phyloP scores from a whole-genome alignment of 2,329 filamentous ascomycete species.

The Penicillium sp. region DNA sequence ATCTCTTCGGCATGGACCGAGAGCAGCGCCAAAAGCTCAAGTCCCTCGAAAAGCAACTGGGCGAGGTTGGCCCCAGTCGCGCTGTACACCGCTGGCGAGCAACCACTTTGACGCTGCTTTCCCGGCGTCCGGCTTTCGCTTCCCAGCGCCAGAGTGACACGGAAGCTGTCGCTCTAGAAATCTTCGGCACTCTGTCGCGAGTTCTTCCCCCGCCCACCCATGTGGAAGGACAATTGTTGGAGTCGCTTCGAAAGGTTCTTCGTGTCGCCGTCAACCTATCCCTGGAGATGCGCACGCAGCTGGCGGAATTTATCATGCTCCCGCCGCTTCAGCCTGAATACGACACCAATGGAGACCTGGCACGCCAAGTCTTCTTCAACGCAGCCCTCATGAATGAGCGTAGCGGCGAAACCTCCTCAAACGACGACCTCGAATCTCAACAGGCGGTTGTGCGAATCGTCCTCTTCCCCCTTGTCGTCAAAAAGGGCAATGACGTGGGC shows the following conservation, averaged over 20 bases:
- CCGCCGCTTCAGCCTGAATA: conserved; percentile 92
- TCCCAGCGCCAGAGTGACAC: conserved; percentile 82
- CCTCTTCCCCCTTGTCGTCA: conserved; percentile 91
- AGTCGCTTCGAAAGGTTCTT: conserved; percentile 81
- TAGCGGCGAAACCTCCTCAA: conserved; percentile 62
- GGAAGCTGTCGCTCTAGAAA: conserved; percentile 88
- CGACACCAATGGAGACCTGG: conserved; percentile 83
- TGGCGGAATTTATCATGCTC: conserved; percentile 97
- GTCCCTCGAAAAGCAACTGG: conserved; percentile 82
- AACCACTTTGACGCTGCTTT: conserved; percentile 83
- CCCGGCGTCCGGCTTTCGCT: conserved; percentile 71
- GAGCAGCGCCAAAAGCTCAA: conserved; percentile 97
- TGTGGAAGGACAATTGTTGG: conserved; percentile 71
- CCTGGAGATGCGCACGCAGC: conserved; percentile 94
- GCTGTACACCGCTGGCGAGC: conserved; percentile 98
- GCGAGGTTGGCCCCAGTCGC: conserved; percentile 75
- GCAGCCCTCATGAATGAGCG: conserved; percentile 92
- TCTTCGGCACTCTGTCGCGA: conserved; percentile 74
- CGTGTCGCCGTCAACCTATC: conserved; percentile 82
- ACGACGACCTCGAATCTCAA: conserved; percentile 72
- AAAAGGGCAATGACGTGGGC: conserved; percentile 84
- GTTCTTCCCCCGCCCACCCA: conserved; percentile 82
- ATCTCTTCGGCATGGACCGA: conserved; percentile 96
- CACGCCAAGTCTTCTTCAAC: conserved; percentile 85
- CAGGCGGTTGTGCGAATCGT: conserved; percentile 80